Evolutionary conservation across 257 asterid species (phyloP), one percentile per base, ranked within the genome.

Genomic region (Mentha longifolia): DNA sequence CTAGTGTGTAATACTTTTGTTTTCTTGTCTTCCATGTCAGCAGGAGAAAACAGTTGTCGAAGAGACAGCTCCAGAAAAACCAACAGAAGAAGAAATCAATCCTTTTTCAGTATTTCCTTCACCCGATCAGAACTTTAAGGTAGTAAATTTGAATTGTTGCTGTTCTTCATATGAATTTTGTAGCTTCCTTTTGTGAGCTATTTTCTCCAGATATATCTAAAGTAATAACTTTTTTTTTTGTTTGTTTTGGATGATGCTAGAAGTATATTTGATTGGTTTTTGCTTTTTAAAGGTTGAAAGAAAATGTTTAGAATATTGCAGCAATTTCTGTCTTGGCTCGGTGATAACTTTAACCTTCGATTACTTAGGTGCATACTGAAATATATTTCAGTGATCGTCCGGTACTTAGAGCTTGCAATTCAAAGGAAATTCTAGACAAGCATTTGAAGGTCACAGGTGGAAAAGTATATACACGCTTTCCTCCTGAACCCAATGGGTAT

Each of bases 401-500:
- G 16, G 95, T 92, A 65, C 95, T 85, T 39, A 88, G 98, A 80
- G 82, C 96, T 74, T 86, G 89, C 87, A 95, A 95, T 79, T 77
- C 96, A 17, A 95, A 85, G 81, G 95, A 82, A 72, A 69, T 87
- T 67, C 96, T 92, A 63, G 94, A 92, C 33, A 88, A 79, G 56
- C 99, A 95, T 85, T 78, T 95, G 85, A 85, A 83, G 80, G 70
- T 76, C 60, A 92, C 98, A 13, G 88, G 89, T 54, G 88, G 97
- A 69, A 95, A 85, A 79, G 86, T 95, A 72, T 76, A 45, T 77
- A 95, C 99, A 9, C 97, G 99, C 17, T 95, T 95, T 76, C 99
- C 99, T 37, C 99, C 99, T 42, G 99, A 95, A 82, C 99, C 99
- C 43, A 95, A 95, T 81, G 99, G 99, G 64, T 92, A 84, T 84